Evolutionary conservation across 2,329 filamentous ascomycete species (phyloP).

Genomic region (Fulvia fulva): DNA sequence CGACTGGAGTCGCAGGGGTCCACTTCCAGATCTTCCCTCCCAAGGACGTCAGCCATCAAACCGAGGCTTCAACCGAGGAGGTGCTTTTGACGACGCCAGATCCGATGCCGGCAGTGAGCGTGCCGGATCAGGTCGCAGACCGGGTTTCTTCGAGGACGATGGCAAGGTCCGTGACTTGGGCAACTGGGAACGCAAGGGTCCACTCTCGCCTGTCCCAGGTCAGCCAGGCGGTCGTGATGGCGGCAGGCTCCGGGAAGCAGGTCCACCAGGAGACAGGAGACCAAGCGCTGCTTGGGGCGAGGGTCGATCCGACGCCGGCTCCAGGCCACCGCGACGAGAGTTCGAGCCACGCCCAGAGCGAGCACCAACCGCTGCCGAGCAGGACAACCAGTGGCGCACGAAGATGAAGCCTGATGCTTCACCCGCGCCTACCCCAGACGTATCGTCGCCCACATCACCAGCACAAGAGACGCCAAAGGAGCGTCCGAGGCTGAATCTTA

Average conservation of each 20-base stretch:
- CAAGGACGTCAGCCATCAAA: slow-evolving; percentile 41
- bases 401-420: slow-evolving; percentile 81
- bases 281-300: slow-evolving; percentile 72
- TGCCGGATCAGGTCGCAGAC: slow-evolving; percentile 53
- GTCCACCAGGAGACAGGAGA: slow-evolving; percentile 47
- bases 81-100: slow-evolving; percentile 34
- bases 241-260: slow-evolving; percentile 58
- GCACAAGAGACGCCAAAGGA: slow-evolving; percentile 56
- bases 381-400: slow-evolving; percentile 88
- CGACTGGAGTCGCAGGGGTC: slow-evolving; percentile 92
- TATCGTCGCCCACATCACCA: slow-evolving; percentile 72
- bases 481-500: slow-evolving; percentile 80
- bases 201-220: slow-evolving; percentile 66
- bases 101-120: slow-evolving; percentile 53
- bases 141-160: slow-evolving; percentile 64
- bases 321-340: slow-evolving; percentile 73
- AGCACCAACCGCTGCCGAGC: slow-evolving; percentile 79
- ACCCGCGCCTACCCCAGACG: slow-evolving; percentile 65
- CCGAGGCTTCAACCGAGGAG: slow-evolving; percentile 41
- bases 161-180: slow-evolving; percentile 75
- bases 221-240: slow-evolving; percentile 48
- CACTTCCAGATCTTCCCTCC: slow-evolving; percentile 68
- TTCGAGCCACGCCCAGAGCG: slow-evolving; percentile 70
- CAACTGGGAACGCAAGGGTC: slow-evolving; percentile 94
- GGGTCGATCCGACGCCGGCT: slow-evolving; percentile 66